Conservation (phyloP, 192 early-diverging fungal genomes). For the Umbelopsis sp. region DNA sequence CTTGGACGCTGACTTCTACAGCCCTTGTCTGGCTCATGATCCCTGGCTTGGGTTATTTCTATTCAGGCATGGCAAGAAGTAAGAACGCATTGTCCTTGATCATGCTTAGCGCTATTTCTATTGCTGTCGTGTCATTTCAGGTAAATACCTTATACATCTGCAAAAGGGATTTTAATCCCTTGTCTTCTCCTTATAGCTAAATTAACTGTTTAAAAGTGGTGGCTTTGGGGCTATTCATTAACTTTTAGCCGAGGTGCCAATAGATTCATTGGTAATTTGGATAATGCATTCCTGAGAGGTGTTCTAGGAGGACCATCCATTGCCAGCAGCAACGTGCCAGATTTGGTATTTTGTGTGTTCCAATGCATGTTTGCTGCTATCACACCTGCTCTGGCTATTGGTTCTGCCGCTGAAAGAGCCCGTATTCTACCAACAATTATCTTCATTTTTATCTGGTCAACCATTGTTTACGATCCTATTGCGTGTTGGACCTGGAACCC, state of each 20-base stretch:
- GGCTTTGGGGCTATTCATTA: slow-evolving; percentile 88
- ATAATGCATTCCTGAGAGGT: slow-evolving; percentile 70
- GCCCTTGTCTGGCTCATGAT: slow-evolving; percentile 69
- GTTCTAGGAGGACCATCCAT: slow-evolving; percentile 50
- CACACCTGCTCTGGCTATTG: slow-evolving; percentile 60
- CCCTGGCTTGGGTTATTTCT: slow-evolving; percentile 67
- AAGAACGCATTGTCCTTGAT: slow-evolving; percentile 71
- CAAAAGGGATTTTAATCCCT: background rate
- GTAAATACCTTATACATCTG: slow-evolving; percentile 51
- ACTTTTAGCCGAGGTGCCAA: slow-evolving; percentile 77
- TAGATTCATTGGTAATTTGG: slow-evolving; percentile 81
- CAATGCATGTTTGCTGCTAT: slow-evolving; percentile 70
- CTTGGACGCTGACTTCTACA: slow-evolving; percentile 62
- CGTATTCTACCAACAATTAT: slow-evolving; percentile 56
- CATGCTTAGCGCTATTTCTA: slow-evolving; percentile 59
- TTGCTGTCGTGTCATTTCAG: slow-evolving; percentile 61
- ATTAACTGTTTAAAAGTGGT: slow-evolving; percentile 62
- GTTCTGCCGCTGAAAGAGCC: slow-evolving; percentile 61
- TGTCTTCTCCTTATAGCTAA: background rate
- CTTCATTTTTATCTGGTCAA: slow-evolving; percentile 67
- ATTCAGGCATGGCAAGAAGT: slow-evolving; percentile 65
- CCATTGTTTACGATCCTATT: slow-evolving; percentile 64
- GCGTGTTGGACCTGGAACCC: slow-evolving; percentile 75
- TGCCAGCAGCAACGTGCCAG: slow-evolving; percentile 55
- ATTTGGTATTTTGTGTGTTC: slow-evolving; percentile 58